Evolutionary conservation across 2,329 filamentous ascomycete genomes (phyloP), one percentile per base, ranked within the genome.

Genomic region (Hypoxylon sp.): DNA sequence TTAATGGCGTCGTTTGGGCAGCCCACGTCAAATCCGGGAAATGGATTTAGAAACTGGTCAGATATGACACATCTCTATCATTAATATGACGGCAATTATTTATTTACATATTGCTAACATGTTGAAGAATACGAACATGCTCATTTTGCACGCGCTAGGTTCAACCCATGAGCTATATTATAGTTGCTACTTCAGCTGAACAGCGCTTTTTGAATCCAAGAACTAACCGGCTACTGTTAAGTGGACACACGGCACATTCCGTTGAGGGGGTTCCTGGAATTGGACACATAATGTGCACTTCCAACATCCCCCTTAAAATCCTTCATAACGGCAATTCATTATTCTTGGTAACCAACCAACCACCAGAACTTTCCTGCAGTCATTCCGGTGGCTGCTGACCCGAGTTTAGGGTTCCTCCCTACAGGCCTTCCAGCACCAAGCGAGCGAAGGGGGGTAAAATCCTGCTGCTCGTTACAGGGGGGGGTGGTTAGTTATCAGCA

Each of bases 391-490:
- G 66, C 66, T 62, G 35, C 52, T 58, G 35, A 54, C 48, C 22
- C 57, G 44, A 37, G 33, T 19, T 42, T 54, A 48, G 19, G 51
- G 37, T 47, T 61, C 26, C 31, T 61, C 26, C 31, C 13, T 13
- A 26, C 35, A 37, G 58, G 58, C 48, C 13, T 17, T 26, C 22
- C 44, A 51, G 22, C 54, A 26, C 8, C 48, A 31, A 44, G 54
- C 46, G 53, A 66, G 22, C 19, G 13, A 53, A 19, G 33, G 19
- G 50, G 59, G 31, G 29, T 58, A 17, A 47, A 65, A 61, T 64
- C 50, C 59, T 61, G 51, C 52, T 47, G 24, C 58, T 33, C 14
- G 37, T 55, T 58, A 39, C 69, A 63, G 55, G 66, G 66, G 69
- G 44, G 57, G 47, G 5, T 33, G 44, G 35, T 26, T 33, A 48